Percentiles rank a stretch among this genome's conserved stretches.
Evolutionary conservation across 2,329 filamentous ascomycete species (phyloP).

Genomic region (Aotearoamyces nothofagi): DNA sequence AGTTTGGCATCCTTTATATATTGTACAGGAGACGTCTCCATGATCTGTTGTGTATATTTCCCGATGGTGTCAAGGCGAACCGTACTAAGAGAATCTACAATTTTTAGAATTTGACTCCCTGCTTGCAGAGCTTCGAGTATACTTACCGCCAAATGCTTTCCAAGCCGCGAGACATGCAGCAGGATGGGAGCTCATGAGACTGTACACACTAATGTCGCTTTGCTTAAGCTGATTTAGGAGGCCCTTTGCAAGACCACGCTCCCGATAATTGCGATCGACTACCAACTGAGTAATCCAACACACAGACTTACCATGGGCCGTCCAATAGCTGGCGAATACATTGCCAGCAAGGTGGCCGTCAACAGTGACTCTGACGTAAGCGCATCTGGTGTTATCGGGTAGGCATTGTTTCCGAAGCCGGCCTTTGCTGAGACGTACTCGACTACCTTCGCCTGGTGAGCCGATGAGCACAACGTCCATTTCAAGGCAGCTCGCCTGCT

Average conservation of each 20-base stretch:
- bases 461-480: constrained; percentile 16
- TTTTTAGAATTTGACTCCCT: constrained; percentile 8
- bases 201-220: constrained; percentile 20
- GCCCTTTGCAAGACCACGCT: constrained; percentile 20
- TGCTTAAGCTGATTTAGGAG: constrained; percentile 19
- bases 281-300: constrained; percentile 28
- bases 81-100: constrained; percentile 11
- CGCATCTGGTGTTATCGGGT: constrained; percentile 12
- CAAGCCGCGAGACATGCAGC: constrained; percentile 20
- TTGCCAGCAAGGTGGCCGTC: constrained; percentile 20
- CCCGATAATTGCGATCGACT: constrained; percentile 20
- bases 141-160: constrained; percentile 18
- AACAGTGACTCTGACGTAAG: constrained; percentile 19
- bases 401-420: constrained; percentile 22
- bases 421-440: constrained; percentile 10
- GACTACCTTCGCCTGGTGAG: constrained; percentile 19
- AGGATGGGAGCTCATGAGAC: constrained; percentile 25
- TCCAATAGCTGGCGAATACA: constrained; percentile 23
- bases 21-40: constrained; percentile 20
- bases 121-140: constrained; percentile 5
- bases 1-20: constrained; percentile 23
- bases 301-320: constrained; percentile 15
- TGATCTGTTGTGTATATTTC: constrained; percentile 18
- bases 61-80: constrained; percentile 15
- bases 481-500: constrained; percentile 3